Base-by-base conservation (phyloP, 306 rosid genomes). In the Boehmeria nivea region DNA sequence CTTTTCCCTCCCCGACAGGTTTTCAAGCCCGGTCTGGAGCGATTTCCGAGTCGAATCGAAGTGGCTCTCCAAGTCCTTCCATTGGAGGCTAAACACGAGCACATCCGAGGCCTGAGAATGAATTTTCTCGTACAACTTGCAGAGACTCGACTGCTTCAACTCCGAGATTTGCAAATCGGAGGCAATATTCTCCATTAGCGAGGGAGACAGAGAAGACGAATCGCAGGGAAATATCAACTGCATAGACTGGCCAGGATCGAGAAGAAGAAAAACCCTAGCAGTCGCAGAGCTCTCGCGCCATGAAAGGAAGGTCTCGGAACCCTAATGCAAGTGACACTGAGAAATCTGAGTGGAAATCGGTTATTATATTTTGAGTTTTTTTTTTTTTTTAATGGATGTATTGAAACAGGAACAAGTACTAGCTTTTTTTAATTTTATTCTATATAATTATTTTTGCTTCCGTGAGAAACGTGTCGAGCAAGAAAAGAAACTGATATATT, bases 51-150 rank as follows among this genome's bases (percentile, higher is more conserved):
- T 33, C 3, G 69, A 70, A 14, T 76, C 82, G 1, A 78, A 78
- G 38, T 73, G 76, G 23, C 47, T 68, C 53, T 78, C 78, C 37
- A 82, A 64, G 18, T 82, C 85, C 43, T 75, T 70, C 85, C 85
- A 69, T 19, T 76, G 15, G 1, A 69, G 48, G 9, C 45, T 40
- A 11, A 40, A 40, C 16, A n/a, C 45, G n/a, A 40, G 12, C 4
- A 40, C 15, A 0, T 5, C n/a, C 45, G 73, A 51, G 38, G 88
- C 64, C 44, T 66, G 72, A 4, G 63, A 33, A 9, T 67, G 64
- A 16, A 82, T 39, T 47, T 53, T 58, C 1, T 78, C 70, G 37
- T 51, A 77, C 0, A 71, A 56, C 48, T 64, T 61, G 33, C 27
- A 28, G 17, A 78, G 52, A 27, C 27, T n/a, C 13, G n/a, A 51